phyloP scores from a whole-genome alignment of 345 rosid species.

The Salix viminalis region DNA sequence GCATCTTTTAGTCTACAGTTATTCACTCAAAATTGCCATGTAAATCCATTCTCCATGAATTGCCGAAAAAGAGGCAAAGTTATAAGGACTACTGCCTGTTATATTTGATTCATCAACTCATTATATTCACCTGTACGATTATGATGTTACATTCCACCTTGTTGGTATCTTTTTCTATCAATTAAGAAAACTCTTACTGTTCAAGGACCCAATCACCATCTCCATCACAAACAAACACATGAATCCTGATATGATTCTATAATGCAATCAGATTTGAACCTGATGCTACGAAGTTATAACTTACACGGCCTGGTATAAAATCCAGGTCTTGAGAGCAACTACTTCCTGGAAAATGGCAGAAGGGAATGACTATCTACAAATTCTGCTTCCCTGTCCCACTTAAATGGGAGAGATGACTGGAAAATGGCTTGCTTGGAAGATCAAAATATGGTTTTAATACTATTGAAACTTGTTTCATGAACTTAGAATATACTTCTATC shows the following conservation, averaged over 20 bases:
- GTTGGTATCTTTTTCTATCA: not conserved
- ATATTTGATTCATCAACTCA: too few species aligned
- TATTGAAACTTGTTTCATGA: not conserved
- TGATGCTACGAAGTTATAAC: not conserved
- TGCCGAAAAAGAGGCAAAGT: not conserved
- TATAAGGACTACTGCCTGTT: too few species aligned
- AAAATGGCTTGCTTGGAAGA: not conserved
- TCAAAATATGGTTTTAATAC: not conserved
- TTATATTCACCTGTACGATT: too few species aligned
- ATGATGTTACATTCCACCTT: not conserved
- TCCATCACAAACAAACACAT: not conserved
- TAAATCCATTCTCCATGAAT: not conserved
- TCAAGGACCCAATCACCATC: not conserved
- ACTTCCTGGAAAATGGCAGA: not conserved
- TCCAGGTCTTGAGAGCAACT: not conserved
- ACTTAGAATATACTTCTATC: not conserved
- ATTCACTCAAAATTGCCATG: not conserved
- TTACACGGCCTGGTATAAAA: not conserved
- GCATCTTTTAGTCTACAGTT: not conserved
- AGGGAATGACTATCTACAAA: not conserved
- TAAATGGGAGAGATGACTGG: not conserved
- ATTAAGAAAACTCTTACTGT: not conserved
- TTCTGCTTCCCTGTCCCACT: not conserved
- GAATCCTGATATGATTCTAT: not conserved
- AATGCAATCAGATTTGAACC: not conserved